Percentiles rank a stretch among this genome's conserved stretches.
Conservation (phyloP, 129 eudicot genomes). For the Artemisia annua region DNA sequence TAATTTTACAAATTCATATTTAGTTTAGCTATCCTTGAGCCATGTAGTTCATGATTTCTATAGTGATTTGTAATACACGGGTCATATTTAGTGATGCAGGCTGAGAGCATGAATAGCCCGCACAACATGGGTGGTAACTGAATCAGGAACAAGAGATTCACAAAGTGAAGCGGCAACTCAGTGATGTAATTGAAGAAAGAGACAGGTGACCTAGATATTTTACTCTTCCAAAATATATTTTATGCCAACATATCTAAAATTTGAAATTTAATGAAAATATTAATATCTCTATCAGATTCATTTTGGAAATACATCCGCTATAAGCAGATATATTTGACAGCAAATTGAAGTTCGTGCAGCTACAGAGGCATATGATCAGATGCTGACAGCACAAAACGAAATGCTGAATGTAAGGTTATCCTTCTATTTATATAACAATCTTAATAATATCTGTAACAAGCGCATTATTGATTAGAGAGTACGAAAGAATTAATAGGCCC, state of each 20-base stretch:
- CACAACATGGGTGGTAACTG: background rate
- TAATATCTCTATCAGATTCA: constrained; percentile 45
- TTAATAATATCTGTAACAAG: too few species aligned
- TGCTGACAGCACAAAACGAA: too few species aligned
- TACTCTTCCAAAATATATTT: background rate
- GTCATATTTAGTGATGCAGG: too few species aligned
- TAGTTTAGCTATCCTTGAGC: too few species aligned
- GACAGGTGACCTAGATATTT: constrained; percentile 47
- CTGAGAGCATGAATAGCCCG: too few species aligned
- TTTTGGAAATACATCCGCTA: constrained; percentile 46
- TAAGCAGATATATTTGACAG: constrained; percentile 51
- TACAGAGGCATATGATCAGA: constrained; percentile 45
- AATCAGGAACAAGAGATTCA: constrained; percentile 67
- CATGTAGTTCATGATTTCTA: too few species aligned
- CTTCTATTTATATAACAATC: too few species aligned
- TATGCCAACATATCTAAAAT: background rate
- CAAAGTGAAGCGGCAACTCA: constrained; percentile 51
- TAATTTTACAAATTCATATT: too few species aligned
- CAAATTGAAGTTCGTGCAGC: constrained; percentile 54
- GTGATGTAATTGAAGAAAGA: constrained; percentile 66
- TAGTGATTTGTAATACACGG: too few species aligned
- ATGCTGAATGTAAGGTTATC: too few species aligned
- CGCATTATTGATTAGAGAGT: too few species aligned
- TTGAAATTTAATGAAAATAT: background rate
- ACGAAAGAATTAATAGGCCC: too few species aligned